A percentile compares a stretch with the other conserved stretches of the same genome.
These are phyloP conservation scores for Stygiomarasmius scandens DNA, from an alignment of 1,284 basidiomycete genomes.

Conservation along the genomic window DNA sequence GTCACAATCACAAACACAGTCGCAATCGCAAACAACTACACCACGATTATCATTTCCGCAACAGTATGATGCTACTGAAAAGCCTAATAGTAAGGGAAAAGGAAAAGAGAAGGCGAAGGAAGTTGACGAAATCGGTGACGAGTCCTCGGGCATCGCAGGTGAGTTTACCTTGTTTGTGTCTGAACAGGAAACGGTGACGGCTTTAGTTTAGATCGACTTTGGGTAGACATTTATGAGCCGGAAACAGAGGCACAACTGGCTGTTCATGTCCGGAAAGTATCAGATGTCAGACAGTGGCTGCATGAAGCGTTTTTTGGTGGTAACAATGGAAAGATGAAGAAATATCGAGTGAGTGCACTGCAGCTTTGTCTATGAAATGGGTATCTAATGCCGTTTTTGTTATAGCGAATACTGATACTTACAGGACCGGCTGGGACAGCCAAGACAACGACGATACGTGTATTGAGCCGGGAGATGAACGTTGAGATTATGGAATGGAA, in stretches of 20 bases:
- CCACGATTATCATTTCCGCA: slow-evolving; percentile 11
- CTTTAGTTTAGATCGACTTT: slow-evolving; percentile 63
- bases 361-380: not conserved
- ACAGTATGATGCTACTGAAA: slow-evolving; percentile 12
- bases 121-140: slow-evolving; percentile 15
- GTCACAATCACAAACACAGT: too few relatives aligned
- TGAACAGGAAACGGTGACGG: too few relatives aligned
- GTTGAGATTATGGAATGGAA: slow-evolving; percentile 90
- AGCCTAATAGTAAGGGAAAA: slow-evolving; percentile 58
- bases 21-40: not conserved
- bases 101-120: slow-evolving; percentile 29
- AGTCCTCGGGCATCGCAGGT: too few relatives aligned
- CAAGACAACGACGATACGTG: slow-evolving; percentile 85
- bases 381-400: not conserved
- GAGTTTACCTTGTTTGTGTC: too few relatives aligned
- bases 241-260: slow-evolving; percentile 72
- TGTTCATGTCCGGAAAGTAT: slow-evolving; percentile 86
- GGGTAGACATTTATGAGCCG: slow-evolving; percentile 82
- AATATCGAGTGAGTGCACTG: slow-evolving; percentile 69
- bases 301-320: slow-evolving; percentile 79
- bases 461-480: slow-evolving; percentile 76
- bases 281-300: slow-evolving; percentile 86
- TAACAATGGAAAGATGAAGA: slow-evolving; percentile 63
- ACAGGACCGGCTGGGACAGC: slow-evolving; percentile 91
- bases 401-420: slow-evolving; percentile 80